phyloP scores from a whole-genome alignment of 1,284 basidiomycete species.

The Tremellales sp. region DNA sequence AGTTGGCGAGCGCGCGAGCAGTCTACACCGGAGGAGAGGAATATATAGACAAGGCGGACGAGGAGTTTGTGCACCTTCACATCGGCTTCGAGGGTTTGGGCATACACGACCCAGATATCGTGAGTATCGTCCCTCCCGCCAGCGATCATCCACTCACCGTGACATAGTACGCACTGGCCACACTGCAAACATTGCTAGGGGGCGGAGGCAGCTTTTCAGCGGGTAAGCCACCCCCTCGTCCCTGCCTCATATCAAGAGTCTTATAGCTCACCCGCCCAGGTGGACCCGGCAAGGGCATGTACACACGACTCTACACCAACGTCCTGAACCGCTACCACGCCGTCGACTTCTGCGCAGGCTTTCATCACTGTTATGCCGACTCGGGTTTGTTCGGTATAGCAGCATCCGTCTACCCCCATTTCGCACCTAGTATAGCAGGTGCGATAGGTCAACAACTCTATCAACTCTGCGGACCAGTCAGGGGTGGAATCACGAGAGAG shows the following conservation, averaged over 20 bases:
- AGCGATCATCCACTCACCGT: not conserved
- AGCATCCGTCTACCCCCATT: constrained; percentile 74
- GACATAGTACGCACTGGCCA: constrained; percentile 73
- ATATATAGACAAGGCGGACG: constrained; percentile 61
- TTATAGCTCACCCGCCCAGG: constrained; percentile 50
- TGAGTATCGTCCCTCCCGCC: constrained; percentile 19
- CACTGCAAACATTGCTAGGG: constrained; percentile 90
- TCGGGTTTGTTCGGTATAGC: constrained; percentile 91
- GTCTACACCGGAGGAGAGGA: constrained; percentile 78
- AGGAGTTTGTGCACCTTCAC: constrained; percentile 90
- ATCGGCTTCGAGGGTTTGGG: constrained; percentile 88
- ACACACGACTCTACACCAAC: constrained; percentile 94
- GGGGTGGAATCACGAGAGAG: constrained; percentile 38
- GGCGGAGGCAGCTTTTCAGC: constrained; percentile 95
- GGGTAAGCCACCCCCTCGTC: too few relatives aligned
- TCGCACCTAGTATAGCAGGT: constrained; percentile 66
- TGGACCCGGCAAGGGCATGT: constrained; percentile 99
- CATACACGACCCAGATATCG: constrained; percentile 86
- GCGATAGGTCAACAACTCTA: constrained; percentile 77
- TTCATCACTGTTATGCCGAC: constrained; percentile 97
- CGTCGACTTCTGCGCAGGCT: constrained; percentile 94
- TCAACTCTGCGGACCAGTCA: constrained; percentile 48
- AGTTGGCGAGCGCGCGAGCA: constrained; percentile 53
- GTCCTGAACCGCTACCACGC: constrained; percentile 92
- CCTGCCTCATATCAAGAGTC: not conserved